These are phyloP conservation scores for Geosmithia morbida DNA, from an alignment of 2,329 filamentous ascomycete genomes.

Conservation along the genomic window DNA sequence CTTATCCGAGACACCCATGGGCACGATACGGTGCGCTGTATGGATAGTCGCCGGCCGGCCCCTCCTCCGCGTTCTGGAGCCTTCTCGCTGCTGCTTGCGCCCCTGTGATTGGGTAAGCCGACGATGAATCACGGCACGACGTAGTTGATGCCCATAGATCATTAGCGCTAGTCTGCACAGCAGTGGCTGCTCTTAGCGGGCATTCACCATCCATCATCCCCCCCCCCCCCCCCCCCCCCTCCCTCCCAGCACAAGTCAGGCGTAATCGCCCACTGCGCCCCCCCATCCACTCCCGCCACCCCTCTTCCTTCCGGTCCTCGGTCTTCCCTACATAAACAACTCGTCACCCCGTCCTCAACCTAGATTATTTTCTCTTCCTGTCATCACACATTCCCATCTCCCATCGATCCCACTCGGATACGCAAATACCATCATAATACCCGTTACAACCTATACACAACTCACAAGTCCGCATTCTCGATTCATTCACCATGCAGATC, in stretches of 20 bases:
- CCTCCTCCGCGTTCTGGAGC: slow-evolving; percentile 4
- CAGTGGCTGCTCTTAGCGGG: no score
- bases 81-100: slow-evolving; percentile 3
- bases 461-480: background rate
- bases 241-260: background rate
- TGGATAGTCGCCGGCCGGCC: background rate
- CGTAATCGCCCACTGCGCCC: slow-evolving; percentile 1
- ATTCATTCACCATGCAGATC: slow-evolving; percentile 68
- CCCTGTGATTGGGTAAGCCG: slow-evolving; percentile 1
- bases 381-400: background rate
- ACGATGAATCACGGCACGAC: background rate
- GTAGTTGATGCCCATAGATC: no score
- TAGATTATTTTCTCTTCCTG: slow-evolving; percentile 2
- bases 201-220: background rate
- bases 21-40: no score
- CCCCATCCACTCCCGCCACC: background rate
- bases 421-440: background rate
- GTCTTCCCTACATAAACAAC: slow-evolving; percentile 1
- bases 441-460: background rate
- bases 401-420: background rate
- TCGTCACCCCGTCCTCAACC: background rate
- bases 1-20: no score
- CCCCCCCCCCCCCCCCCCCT: background rate
- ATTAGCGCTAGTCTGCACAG: no score
- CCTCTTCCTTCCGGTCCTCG: background rate